phyloP scores from a whole-genome alignment of 2,329 filamentous ascomycete species.

The Talaromyces sp. region DNA sequence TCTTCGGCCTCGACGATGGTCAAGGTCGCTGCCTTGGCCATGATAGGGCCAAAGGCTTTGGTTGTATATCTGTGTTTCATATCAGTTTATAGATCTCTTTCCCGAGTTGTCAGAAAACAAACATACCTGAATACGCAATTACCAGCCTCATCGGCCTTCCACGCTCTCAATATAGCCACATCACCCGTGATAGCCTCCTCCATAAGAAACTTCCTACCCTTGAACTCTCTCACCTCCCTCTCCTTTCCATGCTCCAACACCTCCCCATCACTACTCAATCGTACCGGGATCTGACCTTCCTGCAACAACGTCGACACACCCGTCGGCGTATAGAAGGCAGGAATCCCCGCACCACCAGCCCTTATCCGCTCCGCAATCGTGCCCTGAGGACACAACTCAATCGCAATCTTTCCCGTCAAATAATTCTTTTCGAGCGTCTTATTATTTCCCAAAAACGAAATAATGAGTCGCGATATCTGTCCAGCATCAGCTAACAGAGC shows the following conservation, averaged over 20 bases:
- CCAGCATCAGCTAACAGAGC: slow-evolving; percentile 75
- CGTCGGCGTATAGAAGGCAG: slow-evolving; percentile 89
- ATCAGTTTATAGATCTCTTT: background rate
- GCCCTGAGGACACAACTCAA: slow-evolving; percentile 89
- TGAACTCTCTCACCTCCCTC: slow-evolving; percentile 90
- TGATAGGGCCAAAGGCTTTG: slow-evolving; percentile 70
- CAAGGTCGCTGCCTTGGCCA: slow-evolving; percentile 82
- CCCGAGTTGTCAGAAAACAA: too few species aligned
- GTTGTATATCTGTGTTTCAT: slow-evolving; percentile 62
- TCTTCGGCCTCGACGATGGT: slow-evolving; percentile 92
- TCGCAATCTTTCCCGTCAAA: slow-evolving; percentile 77
- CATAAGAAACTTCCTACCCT: slow-evolving; percentile 84
- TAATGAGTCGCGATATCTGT: slow-evolving; percentile 89
- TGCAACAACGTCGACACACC: slow-evolving; percentile 62
- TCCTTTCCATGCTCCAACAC: slow-evolving; percentile 54
- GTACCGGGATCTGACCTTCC: slow-evolving; percentile 80
- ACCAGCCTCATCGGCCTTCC: slow-evolving; percentile 85
- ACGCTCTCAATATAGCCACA: slow-evolving; percentile 90
- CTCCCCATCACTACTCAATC: slow-evolving; percentile 73
- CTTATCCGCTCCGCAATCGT: slow-evolving; percentile 90
- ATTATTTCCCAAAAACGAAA: slow-evolving; percentile 92
- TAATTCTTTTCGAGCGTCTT: slow-evolving; percentile 92
- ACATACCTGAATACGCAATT: slow-evolving; percentile 82
- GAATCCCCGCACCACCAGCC: slow-evolving; percentile 85
- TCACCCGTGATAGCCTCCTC: slow-evolving; percentile 86